These are phyloP conservation scores for Botryotinia calthae DNA, from an alignment of 2,329 filamentous ascomycete genomes.

Conservation along the genomic window DNA sequence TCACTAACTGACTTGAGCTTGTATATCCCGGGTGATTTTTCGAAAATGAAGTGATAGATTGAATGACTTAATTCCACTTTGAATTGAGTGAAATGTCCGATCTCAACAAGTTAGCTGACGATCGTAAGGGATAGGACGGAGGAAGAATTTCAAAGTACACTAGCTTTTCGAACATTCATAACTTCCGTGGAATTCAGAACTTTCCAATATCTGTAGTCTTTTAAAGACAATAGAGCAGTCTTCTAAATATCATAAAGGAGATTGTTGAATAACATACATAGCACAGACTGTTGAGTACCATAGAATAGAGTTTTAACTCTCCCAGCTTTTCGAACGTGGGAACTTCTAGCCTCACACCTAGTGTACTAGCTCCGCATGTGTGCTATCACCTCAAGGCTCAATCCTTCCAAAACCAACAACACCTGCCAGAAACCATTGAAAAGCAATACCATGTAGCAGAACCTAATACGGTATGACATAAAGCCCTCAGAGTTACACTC, in stretches of 20 bases:
- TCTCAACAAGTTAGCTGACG: neutral
- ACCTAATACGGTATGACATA: rapidly evolving
- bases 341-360: no score
- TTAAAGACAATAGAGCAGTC: no score
- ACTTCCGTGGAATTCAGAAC: no score
- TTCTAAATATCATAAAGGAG: no score
- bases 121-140: neutral
- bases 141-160: neutral
- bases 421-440: neutral
- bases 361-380: no score
- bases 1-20: neutral
- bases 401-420: neutral
- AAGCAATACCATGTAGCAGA: neutral
- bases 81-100: neutral
- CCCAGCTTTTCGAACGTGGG: no score
- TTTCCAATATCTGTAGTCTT: no score
- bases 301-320: no score
- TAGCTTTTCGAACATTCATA: neutral
- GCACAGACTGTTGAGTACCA: no score
- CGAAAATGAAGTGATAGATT: neutral
- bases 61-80: neutral
- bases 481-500: neutral
- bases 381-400: no score
- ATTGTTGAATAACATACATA: no score
- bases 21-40: neutral